phyloP scores from a whole-genome alignment of 345 rosid genomes.

The Bretschneidera sinensis region DNA sequence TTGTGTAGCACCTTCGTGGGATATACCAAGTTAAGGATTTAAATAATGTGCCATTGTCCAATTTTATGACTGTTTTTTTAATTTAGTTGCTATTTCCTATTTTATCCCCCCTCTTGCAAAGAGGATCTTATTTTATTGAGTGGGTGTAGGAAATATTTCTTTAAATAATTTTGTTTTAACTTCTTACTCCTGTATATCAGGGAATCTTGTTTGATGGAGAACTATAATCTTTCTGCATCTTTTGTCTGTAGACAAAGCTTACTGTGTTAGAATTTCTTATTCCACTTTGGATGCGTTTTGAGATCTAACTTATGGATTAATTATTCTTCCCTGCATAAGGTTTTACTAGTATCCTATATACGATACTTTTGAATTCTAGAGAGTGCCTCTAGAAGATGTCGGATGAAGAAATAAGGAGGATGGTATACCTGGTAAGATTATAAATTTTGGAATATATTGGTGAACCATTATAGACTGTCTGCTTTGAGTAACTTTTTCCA shows the following conservation, averaged over 20 bases:
- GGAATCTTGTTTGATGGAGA: not conserved
- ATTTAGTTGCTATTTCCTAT: no score
- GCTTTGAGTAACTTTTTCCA: not conserved
- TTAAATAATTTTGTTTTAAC: no score
- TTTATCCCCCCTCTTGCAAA: no score
- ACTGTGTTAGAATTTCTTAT: not conserved
- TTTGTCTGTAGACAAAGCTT: not conserved
- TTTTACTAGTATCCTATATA: not conserved
- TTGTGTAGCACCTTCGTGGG: not conserved
- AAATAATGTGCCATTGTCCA: not conserved
- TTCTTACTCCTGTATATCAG: no score
- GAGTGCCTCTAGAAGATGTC: conserved; percentile 40
- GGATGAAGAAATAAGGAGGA: conserved; percentile 68
- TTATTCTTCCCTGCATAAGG: not conserved
- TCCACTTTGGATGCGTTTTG: not conserved
- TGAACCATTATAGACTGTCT: not conserved
- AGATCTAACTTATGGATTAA: not conserved
- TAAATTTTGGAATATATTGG: conserved; percentile 9
- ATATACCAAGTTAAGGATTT: not conserved
- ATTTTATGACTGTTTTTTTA: not conserved
- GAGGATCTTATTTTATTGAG: no score
- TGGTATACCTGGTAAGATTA: conserved; percentile 79
- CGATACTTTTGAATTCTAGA: no score
- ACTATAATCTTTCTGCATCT: not conserved
- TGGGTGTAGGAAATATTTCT: no score